Conservation (phyloP, 2,329 filamentous ascomycete genomes). For the Alternaria hordeiaustralica region DNA sequence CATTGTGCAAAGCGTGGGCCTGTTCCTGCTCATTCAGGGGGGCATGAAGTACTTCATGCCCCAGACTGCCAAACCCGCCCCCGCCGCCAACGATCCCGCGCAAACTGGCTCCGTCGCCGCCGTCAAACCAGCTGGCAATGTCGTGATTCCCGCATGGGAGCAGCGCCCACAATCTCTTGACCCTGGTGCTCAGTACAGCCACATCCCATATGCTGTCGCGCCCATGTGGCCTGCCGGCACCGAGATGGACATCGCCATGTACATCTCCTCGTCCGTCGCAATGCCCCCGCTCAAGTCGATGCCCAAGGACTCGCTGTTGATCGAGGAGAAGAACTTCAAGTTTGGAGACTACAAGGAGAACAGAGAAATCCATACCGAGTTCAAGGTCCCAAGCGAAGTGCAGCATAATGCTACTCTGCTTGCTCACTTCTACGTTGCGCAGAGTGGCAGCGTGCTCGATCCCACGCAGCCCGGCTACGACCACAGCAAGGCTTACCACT, state of each 20-base stretch:
- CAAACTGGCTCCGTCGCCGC: conserved; percentile 25
- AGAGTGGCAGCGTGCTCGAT: conserved; percentile 77
- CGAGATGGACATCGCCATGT: conserved; percentile 81
- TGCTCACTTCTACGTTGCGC: conserved; percentile 89
- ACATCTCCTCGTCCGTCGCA: conserved; percentile 77
- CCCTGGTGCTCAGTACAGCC: conserved; percentile 63
- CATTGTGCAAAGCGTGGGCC: conserved; percentile 62
- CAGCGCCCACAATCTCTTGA: conserved; percentile 54
- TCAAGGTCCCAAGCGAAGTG: conserved; percentile 77
- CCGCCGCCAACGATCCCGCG: conserved; percentile 24
- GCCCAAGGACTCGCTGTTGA: conserved; percentile 71
- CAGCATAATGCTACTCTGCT: conserved; percentile 93
- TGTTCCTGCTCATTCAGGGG: conserved; percentile 67
- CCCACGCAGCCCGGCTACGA: conserved; percentile 76
- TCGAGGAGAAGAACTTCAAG: conserved; percentile 80
- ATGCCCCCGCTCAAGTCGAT: conserved; percentile 71
- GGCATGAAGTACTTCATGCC: conserved; percentile 63
- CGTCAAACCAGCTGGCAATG: conserved; percentile 30
- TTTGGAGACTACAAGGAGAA: conserved; percentile 81
- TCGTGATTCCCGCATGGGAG: conserved; percentile 46
- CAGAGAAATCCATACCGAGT: conserved; percentile 76
- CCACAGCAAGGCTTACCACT: conserved; percentile 77
- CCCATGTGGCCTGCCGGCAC: conserved; percentile 88
- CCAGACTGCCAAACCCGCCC: conserved; percentile 14
- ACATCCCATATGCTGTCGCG: conserved; percentile 73